A percentile compares a stretch with the other conserved stretches of the same genome.
phyloP scores from a whole-genome alignment of 2,329 filamentous ascomycete species.

The Pseudogymnoascus sp. region DNA sequence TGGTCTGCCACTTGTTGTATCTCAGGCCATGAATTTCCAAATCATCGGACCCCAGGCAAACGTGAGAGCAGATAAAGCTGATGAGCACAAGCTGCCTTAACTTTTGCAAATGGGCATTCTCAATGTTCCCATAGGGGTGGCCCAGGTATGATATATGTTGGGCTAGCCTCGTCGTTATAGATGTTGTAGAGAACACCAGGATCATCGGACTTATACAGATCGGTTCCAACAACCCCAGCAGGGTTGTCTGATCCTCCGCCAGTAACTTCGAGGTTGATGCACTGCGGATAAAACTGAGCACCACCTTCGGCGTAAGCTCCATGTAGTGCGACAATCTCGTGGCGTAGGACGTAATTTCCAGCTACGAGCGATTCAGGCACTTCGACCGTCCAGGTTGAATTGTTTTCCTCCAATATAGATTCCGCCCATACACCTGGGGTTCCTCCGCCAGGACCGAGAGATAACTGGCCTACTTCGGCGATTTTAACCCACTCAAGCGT shows the following conservation, averaged over 20 bases:
- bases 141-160: slow-evolving; percentile 29
- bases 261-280: slow-evolving; percentile 16
- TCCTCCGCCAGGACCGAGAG: slow-evolving; percentile 27
- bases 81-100: background rate
- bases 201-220: slow-evolving; percentile 34
- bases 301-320: slow-evolving; percentile 30
- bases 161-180: slow-evolving; percentile 26
- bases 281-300: slow-evolving; percentile 23
- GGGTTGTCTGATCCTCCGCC: slow-evolving; percentile 15
- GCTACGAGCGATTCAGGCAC: slow-evolving; percentile 35
- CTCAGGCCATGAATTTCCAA: background rate
- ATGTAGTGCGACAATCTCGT: slow-evolving; percentile 20
- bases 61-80: background rate
- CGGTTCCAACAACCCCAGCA: slow-evolving; percentile 30
- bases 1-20: background rate
- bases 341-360: slow-evolving; percentile 18
- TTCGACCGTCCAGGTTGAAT: slow-evolving; percentile 42
- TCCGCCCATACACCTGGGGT: slow-evolving; percentile 35
- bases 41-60: background rate
- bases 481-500: slow-evolving; percentile 35
- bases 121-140: slow-evolving; percentile 23
- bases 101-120: background rate
- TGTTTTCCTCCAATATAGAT: slow-evolving; percentile 42
- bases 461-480: slow-evolving; percentile 28
- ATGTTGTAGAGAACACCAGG: slow-evolving; percentile 36